phyloP scores from a whole-genome alignment of 2,329 filamentous ascomycete species.

The Trematosphaeria pertusa region DNA sequence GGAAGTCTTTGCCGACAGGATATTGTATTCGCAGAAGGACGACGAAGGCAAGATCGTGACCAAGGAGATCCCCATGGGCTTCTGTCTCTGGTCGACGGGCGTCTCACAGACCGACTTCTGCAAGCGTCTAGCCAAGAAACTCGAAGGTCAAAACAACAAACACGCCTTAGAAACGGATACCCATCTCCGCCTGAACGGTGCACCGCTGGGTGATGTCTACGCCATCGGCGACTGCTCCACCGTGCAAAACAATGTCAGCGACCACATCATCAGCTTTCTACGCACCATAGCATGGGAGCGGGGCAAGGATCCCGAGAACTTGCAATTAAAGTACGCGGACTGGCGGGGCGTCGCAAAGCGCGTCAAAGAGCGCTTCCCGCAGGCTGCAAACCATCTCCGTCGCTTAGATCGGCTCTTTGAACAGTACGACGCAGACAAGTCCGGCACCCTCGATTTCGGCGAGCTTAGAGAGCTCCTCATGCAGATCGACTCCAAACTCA shows the following conservation, averaged over 20 bases:
- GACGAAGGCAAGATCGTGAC: slow-evolving; percentile 76
- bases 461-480: slow-evolving; percentile 87
- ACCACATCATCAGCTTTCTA: slow-evolving; percentile 89
- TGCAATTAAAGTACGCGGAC: slow-evolving; percentile 84
- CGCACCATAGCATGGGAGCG: slow-evolving; percentile 90
- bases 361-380: slow-evolving; percentile 88
- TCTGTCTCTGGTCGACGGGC: slow-evolving; percentile 97
- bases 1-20: slow-evolving; percentile 82
- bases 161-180: slow-evolving; percentile 95
- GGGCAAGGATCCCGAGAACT: slow-evolving; percentile 85
- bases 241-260: slow-evolving; percentile 95
- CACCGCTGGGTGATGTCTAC: slow-evolving; percentile 93
- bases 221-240: slow-evolving; percentile 96
- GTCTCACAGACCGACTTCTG: slow-evolving; percentile 85
- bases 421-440: slow-evolving; percentile 91
- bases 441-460: slow-evolving; percentile 90
- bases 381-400: slow-evolving; percentile 84
- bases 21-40: slow-evolving; percentile 84
- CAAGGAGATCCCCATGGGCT: slow-evolving; percentile 94
- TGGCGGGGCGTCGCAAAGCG: slow-evolving; percentile 85
- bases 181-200: slow-evolving; percentile 86
- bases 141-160: slow-evolving; percentile 81
- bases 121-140: slow-evolving; percentile 76
- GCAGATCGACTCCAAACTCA: slow-evolving; percentile 95
- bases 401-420: slow-evolving; percentile 90